Evolutionary conservation across 768 basidiomycete genomes (phyloP).

Genomic region (Russula brevipes): DNA sequence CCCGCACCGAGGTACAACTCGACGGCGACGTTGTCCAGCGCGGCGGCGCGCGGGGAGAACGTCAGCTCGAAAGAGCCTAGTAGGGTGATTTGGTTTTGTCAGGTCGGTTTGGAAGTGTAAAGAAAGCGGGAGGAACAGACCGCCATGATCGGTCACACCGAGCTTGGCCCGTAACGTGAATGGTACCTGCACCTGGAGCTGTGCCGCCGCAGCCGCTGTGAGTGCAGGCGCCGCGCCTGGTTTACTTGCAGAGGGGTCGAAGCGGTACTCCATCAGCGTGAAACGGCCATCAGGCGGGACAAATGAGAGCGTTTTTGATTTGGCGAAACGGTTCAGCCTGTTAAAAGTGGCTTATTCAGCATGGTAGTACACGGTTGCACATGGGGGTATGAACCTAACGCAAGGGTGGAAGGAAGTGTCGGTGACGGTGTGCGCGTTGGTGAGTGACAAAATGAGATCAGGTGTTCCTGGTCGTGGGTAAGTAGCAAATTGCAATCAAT

Average conservation of each 20-base stretch:
- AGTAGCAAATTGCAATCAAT: background rate
- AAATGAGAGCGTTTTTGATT: conserved; percentile 77
- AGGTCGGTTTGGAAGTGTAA: background rate
- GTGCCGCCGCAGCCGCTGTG: conserved; percentile 23
- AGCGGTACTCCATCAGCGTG: conserved; percentile 78
- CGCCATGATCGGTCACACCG: conserved; percentile 38
- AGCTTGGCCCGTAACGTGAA: conserved; percentile 33
- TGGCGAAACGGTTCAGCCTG: conserved; percentile 76
- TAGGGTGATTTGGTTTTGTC: conserved; percentile 25
- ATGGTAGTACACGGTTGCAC: background rate
- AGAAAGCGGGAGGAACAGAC: conserved; percentile 28
- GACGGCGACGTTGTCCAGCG: conserved; percentile 66
- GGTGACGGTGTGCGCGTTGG: conserved; percentile 35
- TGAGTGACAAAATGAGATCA: conserved; percentile 73
- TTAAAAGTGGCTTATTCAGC: background rate
- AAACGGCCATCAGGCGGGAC: conserved; percentile 92
- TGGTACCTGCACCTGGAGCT: conserved; percentile 33
- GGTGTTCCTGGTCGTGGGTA: conserved; percentile 60
- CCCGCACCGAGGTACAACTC: conserved; percentile 73
- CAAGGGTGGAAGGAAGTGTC: conserved; percentile 92
- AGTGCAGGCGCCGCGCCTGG: conserved; percentile 39
- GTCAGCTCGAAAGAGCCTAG: conserved; percentile 53
- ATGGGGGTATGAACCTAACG: conserved; percentile 56
- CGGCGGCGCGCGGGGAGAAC: conserved; percentile 36
- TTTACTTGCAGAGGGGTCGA: conserved; percentile 40